Evolutionary conservation across 306 rosid species (phyloP).

Genomic region (Parietaria judaica): DNA sequence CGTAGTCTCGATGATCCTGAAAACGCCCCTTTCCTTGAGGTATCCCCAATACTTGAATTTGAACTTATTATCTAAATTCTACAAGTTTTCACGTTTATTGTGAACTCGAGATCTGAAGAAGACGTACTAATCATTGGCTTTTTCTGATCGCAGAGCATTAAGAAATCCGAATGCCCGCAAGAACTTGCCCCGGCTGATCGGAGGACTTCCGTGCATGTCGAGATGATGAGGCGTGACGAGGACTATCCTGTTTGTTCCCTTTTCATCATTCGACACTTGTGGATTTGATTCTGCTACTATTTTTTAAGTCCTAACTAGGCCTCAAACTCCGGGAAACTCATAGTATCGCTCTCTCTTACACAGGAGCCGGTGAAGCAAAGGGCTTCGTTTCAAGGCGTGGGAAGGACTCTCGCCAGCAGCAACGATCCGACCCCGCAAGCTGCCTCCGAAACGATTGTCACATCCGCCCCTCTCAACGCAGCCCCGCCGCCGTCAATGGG

Average conservation of each 20-base stretch:
- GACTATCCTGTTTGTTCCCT: conserved; percentile 54
- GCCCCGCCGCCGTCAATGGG: conserved; percentile 61
- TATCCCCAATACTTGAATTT: conserved; percentile 21
- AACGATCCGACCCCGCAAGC: conserved; percentile 31
- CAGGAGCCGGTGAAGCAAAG: conserved; percentile 65
- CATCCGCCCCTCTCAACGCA: conserved; percentile 20
- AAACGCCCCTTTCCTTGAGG: conserved; percentile 78
- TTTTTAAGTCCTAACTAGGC: neutral
- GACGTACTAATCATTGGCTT: neutral
- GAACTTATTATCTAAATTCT: too few relatives aligned
- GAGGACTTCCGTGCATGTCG: conserved; percentile 59
- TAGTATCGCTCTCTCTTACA: conserved; percentile 8
- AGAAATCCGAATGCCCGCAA: conserved; percentile 69
- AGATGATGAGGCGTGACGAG: conserved; percentile 55
- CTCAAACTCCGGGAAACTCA: neutral
- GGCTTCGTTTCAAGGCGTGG: conserved; percentile 65
- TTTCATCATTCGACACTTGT: conserved; percentile 7
- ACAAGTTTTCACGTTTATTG: too few relatives aligned
- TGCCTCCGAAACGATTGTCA: conserved; percentile 2
- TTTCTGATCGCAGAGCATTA: conserved; percentile 68
- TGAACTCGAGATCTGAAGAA: too few relatives aligned
- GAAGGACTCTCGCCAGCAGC: conserved; percentile 72
- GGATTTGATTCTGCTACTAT: neutral
- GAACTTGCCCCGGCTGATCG: conserved; percentile 70
- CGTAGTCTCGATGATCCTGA: conserved; percentile 68